phyloP scores from a whole-genome alignment of 78 protist genomes.

The Carpediemonas membranifera region DNA sequence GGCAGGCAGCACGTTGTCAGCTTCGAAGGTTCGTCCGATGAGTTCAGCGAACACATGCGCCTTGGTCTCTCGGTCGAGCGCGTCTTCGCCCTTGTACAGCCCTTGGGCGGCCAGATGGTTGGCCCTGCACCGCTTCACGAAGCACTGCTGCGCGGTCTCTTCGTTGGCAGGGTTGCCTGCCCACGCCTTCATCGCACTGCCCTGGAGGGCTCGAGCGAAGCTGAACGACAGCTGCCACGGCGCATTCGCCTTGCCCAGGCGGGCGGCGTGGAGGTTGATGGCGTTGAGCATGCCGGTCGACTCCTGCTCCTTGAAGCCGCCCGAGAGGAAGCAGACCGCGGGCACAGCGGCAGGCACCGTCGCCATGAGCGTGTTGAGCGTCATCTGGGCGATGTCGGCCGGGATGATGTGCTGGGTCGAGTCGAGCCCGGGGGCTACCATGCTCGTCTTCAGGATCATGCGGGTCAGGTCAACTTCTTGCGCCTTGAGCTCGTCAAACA shows the following conservation, averaged over 20 bases:
- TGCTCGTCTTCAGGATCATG: conserved; percentile 76
- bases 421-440: conserved; percentile 63
- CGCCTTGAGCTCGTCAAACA: conserved; percentile 21
- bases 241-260: neutral
- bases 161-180: neutral
- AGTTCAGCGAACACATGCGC: too few species aligned
- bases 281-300: neutral
- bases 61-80: too few species aligned
- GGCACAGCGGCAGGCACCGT: neutral
- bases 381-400: conserved; percentile 46
- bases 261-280: neutral
- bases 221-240: conserved; percentile 82
- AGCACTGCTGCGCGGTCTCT: neutral
- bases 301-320: neutral
- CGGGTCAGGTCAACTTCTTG: conserved; percentile 52
- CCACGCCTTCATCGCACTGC: conserved; percentile 32
- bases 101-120: conserved; percentile 16
- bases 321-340: neutral
- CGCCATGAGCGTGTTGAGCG: neutral
- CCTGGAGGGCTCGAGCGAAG: conserved; percentile 80
- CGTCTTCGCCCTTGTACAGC: conserved; percentile 32
- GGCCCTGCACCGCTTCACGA: neutral
- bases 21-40: too few species aligned
- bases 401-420: conserved; percentile 27
- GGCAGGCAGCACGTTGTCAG: too few species aligned